phyloP scores from a whole-genome alignment of 2,329 filamentous ascomycete genomes.

The Alternaria angustiovoidea region DNA sequence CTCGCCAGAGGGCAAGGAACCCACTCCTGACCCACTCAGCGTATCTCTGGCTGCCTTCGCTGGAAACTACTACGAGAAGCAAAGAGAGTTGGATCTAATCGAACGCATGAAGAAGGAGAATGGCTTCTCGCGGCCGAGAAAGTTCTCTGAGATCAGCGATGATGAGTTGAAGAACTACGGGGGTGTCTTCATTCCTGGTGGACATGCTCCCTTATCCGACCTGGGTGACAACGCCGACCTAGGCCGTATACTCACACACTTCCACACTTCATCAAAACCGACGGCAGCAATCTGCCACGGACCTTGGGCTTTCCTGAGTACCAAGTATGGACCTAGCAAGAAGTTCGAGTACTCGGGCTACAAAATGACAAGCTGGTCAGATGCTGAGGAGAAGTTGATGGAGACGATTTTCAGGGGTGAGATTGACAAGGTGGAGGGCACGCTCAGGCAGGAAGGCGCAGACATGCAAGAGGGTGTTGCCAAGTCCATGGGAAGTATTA shows the following conservation, averaged over 20 bases:
- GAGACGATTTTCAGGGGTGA: conserved; percentile 55
- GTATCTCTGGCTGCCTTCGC: conserved; percentile 54
- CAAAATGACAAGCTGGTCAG: conserved; percentile 56
- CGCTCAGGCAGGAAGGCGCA: conserved; percentile 52
- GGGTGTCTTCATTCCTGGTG: conserved; percentile 57
- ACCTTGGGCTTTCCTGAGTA: conserved; percentile 56
- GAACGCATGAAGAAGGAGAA: conserved; percentile 58
- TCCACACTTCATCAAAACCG: conserved; percentile 53
- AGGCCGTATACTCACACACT: conserved; percentile 54
- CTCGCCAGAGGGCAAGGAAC: conserved; percentile 55
- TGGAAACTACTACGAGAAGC: conserved; percentile 57
- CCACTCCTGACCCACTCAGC: conserved; percentile 54
- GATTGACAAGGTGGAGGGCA: conserved; percentile 54
- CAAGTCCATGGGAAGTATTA: conserved; percentile 54
- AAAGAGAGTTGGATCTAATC: conserved; percentile 52
- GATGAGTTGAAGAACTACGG: conserved; percentile 51
- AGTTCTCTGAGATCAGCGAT: conserved; percentile 52
- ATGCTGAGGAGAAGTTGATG: conserved; percentile 57
- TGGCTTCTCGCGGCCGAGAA: conserved; percentile 51
- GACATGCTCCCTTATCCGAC: conserved; percentile 56
- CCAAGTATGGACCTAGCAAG: conserved; percentile 45
- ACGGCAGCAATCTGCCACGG: conserved; percentile 59
- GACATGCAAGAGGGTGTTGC: conserved; percentile 55
- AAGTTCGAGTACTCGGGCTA: conserved; percentile 58
- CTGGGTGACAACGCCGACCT: conserved; percentile 54